Percentiles rank a stretch among this genome's conserved stretches.
Evolutionary conservation across 495 filamentous ascomycete species (phyloP).

Genomic region (Aspergillus diversus): DNA sequence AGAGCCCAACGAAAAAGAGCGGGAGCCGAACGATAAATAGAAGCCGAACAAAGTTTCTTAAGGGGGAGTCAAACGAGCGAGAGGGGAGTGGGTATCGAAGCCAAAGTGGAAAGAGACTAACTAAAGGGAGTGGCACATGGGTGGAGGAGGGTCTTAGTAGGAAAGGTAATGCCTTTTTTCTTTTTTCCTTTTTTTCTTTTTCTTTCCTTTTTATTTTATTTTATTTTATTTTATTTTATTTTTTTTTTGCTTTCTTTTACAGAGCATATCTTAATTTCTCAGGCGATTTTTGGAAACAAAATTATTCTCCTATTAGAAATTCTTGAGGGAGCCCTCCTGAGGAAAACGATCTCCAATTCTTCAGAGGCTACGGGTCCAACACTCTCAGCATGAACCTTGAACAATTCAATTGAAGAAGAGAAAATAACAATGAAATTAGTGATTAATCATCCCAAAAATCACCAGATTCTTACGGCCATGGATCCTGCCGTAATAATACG

Average conservation of each 20-base stretch:
- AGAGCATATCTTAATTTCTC: neutral
- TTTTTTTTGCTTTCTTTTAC: neutral
- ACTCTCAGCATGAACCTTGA: too few species aligned
- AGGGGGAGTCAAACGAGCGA: constrained; percentile 19
- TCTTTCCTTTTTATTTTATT: neutral
- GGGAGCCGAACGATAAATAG: constrained; percentile 29
- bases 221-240: neutral
- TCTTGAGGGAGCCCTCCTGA: too few species aligned
- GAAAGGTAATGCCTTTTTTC: constrained; percentile 8
- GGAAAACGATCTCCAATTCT: too few species aligned
- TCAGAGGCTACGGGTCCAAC: too few species aligned
- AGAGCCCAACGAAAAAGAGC: constrained; percentile 13
- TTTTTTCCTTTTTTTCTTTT: constrained; percentile 9
- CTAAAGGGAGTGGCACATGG: constrained; percentile 21
- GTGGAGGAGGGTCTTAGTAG: constrained; percentile 1
- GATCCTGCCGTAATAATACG: neutral
- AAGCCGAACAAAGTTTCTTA: constrained; percentile 25
- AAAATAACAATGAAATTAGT: neutral
- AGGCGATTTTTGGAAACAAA: neutral
- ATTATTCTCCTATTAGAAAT: too few species aligned
- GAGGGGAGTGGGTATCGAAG: constrained; percentile 20
- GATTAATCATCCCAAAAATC: neutral
- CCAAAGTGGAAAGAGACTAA: constrained; percentile 11
- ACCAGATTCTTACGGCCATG: neutral
- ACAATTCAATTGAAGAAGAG: neutral